Evolutionary conservation across 2,329 filamentous ascomycete genomes (phyloP).

Genomic region (Aphanoascus verrucosus): DNA sequence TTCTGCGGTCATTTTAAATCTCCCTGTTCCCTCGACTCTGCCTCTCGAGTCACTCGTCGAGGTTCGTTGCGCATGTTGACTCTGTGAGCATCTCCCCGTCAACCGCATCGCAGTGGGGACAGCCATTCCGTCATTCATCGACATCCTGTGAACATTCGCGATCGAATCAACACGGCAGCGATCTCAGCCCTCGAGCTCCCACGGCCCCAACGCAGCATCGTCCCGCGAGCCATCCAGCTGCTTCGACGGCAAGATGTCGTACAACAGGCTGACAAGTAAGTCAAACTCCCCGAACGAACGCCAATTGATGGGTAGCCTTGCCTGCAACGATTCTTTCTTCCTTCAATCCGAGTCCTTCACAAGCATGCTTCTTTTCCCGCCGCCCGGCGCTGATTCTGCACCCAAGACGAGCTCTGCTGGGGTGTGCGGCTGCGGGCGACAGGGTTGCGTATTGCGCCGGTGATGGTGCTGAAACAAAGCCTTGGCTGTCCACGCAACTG

Average conservation of each 20-base stretch:
- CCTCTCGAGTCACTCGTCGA: background rate
- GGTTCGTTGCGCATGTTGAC: background rate
- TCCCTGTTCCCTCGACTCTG: background rate
- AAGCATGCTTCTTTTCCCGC: background rate
- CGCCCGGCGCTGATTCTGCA: background rate
- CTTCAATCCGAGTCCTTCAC: background rate
- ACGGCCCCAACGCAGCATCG: background rate
- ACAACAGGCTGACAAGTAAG: conserved; percentile 9
- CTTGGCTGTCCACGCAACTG: conserved; percentile 7
- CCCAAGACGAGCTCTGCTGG: background rate
- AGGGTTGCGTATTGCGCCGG: background rate
- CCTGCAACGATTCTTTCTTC: background rate
- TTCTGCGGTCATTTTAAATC: background rate
- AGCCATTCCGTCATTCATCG: background rate
- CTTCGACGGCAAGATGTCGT: conserved; percentile 5
- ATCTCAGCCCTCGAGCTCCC: background rate
- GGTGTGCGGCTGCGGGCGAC: background rate
- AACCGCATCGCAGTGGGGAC: background rate
- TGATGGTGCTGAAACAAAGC: conserved; percentile 3
- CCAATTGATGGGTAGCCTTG: background rate
- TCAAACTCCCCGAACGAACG: background rate
- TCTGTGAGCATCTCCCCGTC: background rate
- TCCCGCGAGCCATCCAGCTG: background rate
- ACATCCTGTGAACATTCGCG: background rate
- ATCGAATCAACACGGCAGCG: background rate